Conservation (phyloP, 139 green algal species). For the Pedinophyceae sp. region DNA sequence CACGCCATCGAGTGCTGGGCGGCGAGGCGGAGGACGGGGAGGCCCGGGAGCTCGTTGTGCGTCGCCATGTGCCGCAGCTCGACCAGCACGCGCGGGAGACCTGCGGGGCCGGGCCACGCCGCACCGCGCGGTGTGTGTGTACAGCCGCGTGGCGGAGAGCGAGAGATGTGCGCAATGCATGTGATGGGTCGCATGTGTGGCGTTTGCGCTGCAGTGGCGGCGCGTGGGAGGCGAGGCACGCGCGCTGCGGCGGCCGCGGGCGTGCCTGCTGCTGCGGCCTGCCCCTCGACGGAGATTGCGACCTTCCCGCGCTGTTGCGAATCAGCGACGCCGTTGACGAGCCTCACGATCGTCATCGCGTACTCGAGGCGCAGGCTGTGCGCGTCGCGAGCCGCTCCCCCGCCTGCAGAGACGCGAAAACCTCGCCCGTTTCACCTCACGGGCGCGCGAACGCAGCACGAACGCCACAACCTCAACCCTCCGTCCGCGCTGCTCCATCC, state of each 20-base stretch:
- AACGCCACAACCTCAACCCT: not conserved
- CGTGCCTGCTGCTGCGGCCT: conserved; percentile 26
- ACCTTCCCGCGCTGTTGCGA: conserved; percentile 46
- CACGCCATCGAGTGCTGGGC: conserved; percentile 38
- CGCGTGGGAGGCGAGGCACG: too few relatives aligned
- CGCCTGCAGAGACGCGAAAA: not conserved
- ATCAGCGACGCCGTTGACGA: conserved; percentile 72
- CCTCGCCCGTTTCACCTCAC: not conserved
- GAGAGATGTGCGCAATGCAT: too few relatives aligned
- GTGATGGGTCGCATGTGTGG: too few relatives aligned
- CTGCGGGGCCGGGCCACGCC: too few relatives aligned
- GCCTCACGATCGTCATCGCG: conserved; percentile 28
- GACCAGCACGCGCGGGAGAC: conserved; percentile 53
- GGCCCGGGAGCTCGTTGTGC: conserved; percentile 60
- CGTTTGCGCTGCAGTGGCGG: too few relatives aligned
- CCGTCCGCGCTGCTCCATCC: conserved; percentile 1
- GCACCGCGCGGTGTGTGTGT: too few relatives aligned
- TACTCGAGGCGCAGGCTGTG: conserved; percentile 35
- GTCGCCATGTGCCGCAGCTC: conserved; percentile 60
- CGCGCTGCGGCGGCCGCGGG: not conserved
- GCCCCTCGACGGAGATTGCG: conserved; percentile 39
- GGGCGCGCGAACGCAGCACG: not conserved
- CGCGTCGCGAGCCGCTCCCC: not conserved
- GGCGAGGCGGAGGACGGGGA: conserved; percentile 41
- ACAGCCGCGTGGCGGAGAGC: too few relatives aligned